Percentiles rank a stretch among this genome's conserved stretches.
Conservation (phyloP, 2,329 filamentous ascomycete genomes). For the Diplodia mutila region DNA sequence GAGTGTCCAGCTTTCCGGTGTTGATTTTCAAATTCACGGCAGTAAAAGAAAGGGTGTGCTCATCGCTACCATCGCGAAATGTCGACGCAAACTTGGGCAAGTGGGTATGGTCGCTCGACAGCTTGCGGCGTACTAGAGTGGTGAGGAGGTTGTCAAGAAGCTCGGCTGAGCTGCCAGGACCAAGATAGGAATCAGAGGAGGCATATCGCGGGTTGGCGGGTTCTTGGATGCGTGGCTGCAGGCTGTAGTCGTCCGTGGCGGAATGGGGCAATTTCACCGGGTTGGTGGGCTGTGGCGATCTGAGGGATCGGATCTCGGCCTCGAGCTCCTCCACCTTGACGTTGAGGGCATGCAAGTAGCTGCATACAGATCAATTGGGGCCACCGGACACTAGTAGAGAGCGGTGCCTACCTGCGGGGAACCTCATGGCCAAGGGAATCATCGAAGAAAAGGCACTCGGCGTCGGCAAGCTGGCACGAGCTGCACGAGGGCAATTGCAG, state of each 20-base stretch:
- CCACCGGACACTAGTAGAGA: not conserved
- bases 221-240: not conserved
- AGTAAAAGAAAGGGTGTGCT: not conserved
- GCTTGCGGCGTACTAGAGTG: not conserved
- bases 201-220: not conserved
- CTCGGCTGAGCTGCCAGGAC: constrained; percentile 20
- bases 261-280: not conserved
- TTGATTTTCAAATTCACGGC: constrained; percentile 17
- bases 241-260: not conserved
- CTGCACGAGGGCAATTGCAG: constrained; percentile 17
- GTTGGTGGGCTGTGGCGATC: not conserved
- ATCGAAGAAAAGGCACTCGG: constrained; percentile 23
- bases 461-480: constrained; percentile 20
- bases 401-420: constrained; percentile 4
- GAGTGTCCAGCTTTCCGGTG: constrained; percentile 9
- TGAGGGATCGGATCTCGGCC: constrained; percentile 12
- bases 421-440: constrained; percentile 20
- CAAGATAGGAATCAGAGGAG: not conserved
- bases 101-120: not conserved
- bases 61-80: not conserved
- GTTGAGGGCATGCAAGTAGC: constrained; percentile 22
- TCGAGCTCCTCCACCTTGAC: constrained; percentile 22
- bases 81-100: not conserved
- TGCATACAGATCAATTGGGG: not conserved
- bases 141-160: constrained; percentile 15